phyloP scores from a whole-genome alignment of 129 eudicot species.

The Chrysanthemum makinoi region DNA sequence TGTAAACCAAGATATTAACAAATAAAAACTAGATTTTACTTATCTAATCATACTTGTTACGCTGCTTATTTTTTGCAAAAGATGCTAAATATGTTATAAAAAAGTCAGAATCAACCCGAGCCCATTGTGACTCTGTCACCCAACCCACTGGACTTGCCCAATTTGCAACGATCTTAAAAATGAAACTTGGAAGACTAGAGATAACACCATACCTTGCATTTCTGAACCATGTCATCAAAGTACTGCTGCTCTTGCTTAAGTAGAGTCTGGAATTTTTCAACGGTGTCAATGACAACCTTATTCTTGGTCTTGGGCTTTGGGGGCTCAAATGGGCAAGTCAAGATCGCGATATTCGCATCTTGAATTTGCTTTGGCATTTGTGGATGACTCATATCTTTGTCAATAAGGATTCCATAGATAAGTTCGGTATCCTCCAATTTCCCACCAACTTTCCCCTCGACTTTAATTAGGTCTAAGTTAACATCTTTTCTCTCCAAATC shows the following conservation, averaged over 20 bases:
- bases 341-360: slow-evolving; percentile 86
- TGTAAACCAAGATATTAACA: too few species aligned
- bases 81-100: too few species aligned
- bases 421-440: slow-evolving; percentile 94
- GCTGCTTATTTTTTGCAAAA: too few species aligned
- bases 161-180: too few species aligned
- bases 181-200: not conserved
- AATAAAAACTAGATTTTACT: too few species aligned
- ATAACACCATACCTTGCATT: slow-evolving; percentile 71
- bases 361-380: slow-evolving; percentile 94
- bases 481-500: slow-evolving; percentile 95
- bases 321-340: slow-evolving; percentile 97
- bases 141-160: too few species aligned
- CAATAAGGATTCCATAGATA: slow-evolving; percentile 46
- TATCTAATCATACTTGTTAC: too few species aligned
- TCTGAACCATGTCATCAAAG: slow-evolving; percentile 93
- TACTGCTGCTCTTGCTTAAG: slow-evolving; percentile 49
- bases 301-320: slow-evolving; percentile 98
- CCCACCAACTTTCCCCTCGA: slow-evolving; percentile 31
- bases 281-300: slow-evolving; percentile 21
- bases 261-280: too few species aligned
- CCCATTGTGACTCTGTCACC: too few species aligned
- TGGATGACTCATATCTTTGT: slow-evolving; percentile 82
- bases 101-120: too few species aligned
- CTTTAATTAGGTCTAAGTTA: slow-evolving; percentile 82